Evolutionary conservation across 106 monocot genomes (phyloP).

Genomic region (Ottelia alismoides): DNA sequence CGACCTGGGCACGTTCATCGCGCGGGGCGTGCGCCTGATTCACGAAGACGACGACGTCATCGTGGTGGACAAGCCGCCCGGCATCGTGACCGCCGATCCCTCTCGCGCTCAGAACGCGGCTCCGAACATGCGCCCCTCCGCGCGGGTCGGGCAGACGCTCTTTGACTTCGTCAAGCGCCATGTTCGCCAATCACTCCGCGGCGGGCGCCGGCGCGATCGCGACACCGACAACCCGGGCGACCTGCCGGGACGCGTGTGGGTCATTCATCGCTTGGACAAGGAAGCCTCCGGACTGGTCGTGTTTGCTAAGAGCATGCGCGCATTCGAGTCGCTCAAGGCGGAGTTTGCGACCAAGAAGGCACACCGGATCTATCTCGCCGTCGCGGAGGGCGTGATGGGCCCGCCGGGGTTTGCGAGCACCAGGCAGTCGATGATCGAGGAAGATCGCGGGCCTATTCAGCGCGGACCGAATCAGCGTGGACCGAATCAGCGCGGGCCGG

Average conservation of each 20-base stretch:
- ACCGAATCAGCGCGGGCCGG: background rate
- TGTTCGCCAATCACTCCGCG: background rate
- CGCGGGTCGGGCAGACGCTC: background rate
- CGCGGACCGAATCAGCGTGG: no score
- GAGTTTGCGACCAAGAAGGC: background rate
- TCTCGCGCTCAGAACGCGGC: no score
- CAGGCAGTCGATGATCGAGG: background rate
- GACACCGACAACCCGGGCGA: no score
- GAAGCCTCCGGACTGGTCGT: background rate
- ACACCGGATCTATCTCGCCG: background rate
- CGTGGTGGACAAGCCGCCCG: background rate
- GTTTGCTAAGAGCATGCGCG: background rate
- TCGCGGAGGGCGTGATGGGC: background rate
- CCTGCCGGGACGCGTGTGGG: no score
- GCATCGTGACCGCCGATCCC: background rate
- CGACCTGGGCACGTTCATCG: background rate
- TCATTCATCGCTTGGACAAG: no score
- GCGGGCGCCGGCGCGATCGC: background rate
- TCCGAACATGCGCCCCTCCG: background rate
- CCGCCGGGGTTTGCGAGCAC: background rate
- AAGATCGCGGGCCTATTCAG: no score
- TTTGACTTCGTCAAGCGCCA: background rate
- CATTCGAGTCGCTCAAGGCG: background rate
- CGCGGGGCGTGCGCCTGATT: background rate
- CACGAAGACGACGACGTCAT: background rate